Percentiles rank a stretch among this genome's conserved stretches.
Evolutionary conservation across 1,139 yeast genomes (phyloP).

Genomic region (Spencermartinsiella ligniputridi): DNA sequence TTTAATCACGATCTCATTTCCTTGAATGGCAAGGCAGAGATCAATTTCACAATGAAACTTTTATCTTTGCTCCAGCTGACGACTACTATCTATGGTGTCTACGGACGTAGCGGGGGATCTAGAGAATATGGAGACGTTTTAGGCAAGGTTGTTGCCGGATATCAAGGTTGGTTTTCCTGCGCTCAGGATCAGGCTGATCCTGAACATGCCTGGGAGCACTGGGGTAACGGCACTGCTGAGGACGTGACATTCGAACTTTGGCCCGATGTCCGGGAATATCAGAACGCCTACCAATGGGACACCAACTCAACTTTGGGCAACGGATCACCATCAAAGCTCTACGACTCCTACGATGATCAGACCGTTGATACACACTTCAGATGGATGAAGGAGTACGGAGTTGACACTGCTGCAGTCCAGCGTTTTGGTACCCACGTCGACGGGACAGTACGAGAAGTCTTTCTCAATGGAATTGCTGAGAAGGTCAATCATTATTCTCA

Average conservation of each 20-base stretch:
- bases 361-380: slow-evolving; percentile 6
- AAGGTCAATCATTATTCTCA: slow-evolving; percentile 2
- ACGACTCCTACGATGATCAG: slow-evolving; percentile 5
- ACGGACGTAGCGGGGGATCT: too few species aligned
- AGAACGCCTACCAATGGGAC: slow-evolving; percentile 5
- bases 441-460: neutral
- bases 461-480: neutral
- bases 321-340: slow-evolving; percentile 4
- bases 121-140: neutral
- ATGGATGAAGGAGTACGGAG: slow-evolving; percentile 6
- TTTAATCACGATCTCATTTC: too few species aligned
- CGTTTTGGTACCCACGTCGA: slow-evolving; percentile 8
- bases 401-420: slow-evolving; percentile 8
- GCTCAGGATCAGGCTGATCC: slow-evolving; percentile 3
- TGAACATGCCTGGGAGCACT: slow-evolving; percentile 5
- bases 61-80: too few species aligned
- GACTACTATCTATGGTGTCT: too few species aligned
- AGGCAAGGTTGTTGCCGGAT: slow-evolving; percentile 7
- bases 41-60: too few species aligned
- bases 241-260: slow-evolving; percentile 5
- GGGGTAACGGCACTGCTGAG: slow-evolving; percentile 2
- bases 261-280: slow-evolving; percentile 7
- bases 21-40: too few species aligned
- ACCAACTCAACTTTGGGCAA: slow-evolving; percentile 4
- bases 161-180: slow-evolving; percentile 8